Conservation (phyloP, 345 rosid species). For the Rubroshorea leprosula region DNA sequence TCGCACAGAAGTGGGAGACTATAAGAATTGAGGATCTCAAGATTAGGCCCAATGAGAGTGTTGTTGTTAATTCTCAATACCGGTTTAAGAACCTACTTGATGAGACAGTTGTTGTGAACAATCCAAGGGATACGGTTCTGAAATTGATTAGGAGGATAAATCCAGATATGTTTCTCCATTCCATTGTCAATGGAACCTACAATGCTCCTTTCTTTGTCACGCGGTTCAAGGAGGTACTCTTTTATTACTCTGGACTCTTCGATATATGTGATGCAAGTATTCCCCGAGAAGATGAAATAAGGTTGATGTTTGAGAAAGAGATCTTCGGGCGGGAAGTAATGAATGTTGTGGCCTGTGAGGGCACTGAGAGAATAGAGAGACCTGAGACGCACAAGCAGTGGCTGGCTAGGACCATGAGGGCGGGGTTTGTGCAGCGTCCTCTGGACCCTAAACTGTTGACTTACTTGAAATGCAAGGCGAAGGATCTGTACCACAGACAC, state of each 20-base stretch:
- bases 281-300: slow-evolving; percentile 26
- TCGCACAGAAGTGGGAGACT: slow-evolving; percentile 41
- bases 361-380: slow-evolving; percentile 41
- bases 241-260: slow-evolving; percentile 36
- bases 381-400: slow-evolving; percentile 56
- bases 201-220: slow-evolving; percentile 45
- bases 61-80: slow-evolving; percentile 35
- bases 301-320: slow-evolving; percentile 34
- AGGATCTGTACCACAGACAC: slow-evolving; percentile 27
- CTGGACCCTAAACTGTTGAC: slow-evolving; percentile 24
- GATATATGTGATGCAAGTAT: slow-evolving; percentile 30
- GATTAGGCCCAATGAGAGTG: slow-evolving; percentile 26
- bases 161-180: slow-evolving; percentile 31
- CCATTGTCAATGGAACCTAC: slow-evolving; percentile 30
- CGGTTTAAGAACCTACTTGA: slow-evolving; percentile 37
- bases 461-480: slow-evolving; percentile 18
- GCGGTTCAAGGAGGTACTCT: slow-evolving; percentile 39
- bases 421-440: slow-evolving; percentile 44
- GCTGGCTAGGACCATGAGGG: slow-evolving; percentile 35
- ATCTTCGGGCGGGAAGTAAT: slow-evolving; percentile 29
- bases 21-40: slow-evolving; percentile 34
- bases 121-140: slow-evolving; percentile 36
- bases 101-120: slow-evolving; percentile 33
- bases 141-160: slow-evolving; percentile 24
- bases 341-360: slow-evolving; percentile 47